Evolutionary conservation across 2,329 filamentous ascomycete species (phyloP), one percentile per base, ranked within the genome.

Genomic region (Corinectria fuckeliana): DNA sequence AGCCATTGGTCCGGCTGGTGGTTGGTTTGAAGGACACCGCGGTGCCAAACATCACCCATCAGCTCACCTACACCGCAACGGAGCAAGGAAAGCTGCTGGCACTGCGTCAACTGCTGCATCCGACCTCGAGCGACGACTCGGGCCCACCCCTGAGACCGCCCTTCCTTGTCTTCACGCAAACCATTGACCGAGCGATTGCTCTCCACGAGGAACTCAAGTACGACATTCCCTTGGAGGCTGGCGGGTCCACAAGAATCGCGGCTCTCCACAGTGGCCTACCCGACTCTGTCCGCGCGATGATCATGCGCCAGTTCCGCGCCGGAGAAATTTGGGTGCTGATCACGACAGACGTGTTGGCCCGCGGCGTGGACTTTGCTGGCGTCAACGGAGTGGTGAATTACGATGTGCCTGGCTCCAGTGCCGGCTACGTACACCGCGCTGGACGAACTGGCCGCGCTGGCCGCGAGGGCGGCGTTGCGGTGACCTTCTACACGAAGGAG

Each of bases 321-420:
- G 95, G 93, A 64, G 93, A 98, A 73, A 89, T 98, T 62, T 99
- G 95, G 95, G 88, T 98, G 6, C 83, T 99, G 32, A 95, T 99
- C 74, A 98, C 95, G 0, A 99, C 95, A 0, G 95, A 99, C 72
- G 85, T 99, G 7, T 82, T 99, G 10, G 91, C 93, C 14, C 91
- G 95, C 30, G 95, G 95, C 18, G 89, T 99, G 38, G 95, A 99
- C 76, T 97, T 99, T 79, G 88, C 91, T 8, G 95, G 95, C 49
- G 89, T 99, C 63, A 97, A 97, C 71, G 93, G 93, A 44, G 93
- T 99, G 0, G 91, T 99, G 50, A 99, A 98, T 77, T 99, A 97
- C 78, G 95, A 99, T 75, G 92, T 97, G 8, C 95, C 95, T 0
- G 92, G 89, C n/a, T 93, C 91, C 0, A 90, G 91, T 5, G 94